A percentile compares a stretch with the other conserved stretches of the same genome.
phyloP scores from a whole-genome alignment of 169 alveolate species.

The Eimeria maxima region DNA sequence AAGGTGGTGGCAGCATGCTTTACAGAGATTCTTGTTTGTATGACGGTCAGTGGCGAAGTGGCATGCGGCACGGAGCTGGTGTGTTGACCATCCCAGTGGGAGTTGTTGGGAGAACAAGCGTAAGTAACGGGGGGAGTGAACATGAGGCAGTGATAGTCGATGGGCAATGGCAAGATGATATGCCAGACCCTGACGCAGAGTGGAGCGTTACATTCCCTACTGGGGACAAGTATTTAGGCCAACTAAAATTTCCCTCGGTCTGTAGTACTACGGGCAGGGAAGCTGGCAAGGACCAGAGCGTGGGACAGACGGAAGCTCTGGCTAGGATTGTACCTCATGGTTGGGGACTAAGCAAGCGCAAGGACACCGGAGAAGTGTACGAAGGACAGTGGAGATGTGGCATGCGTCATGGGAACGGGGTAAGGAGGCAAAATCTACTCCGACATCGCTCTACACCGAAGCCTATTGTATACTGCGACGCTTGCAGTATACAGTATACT shows the following conservation, averaged over 20 bases:
- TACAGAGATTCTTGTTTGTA: conserved; percentile 46
- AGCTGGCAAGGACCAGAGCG: neutral
- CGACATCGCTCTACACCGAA: neutral
- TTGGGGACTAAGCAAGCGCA: conserved; percentile 73
- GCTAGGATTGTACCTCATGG: conserved; percentile 80
- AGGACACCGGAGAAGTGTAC: conserved; percentile 80
- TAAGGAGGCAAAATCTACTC: neutral
- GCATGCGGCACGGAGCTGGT: conserved; percentile 83
- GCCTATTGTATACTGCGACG: neutral
- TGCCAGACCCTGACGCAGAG: conserved; percentile 72
- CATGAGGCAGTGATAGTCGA: conserved; percentile 58
- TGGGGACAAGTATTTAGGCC: conserved; percentile 83
- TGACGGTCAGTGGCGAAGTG: conserved; percentile 82
- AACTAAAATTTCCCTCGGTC: conserved; percentile 24
- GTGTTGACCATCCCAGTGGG: conserved; percentile 69
- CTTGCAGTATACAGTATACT: no score
- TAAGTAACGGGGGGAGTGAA: neutral
- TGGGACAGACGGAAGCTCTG: neutral
- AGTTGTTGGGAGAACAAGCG: neutral
- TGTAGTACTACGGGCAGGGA: neutral
- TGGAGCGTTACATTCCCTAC: conserved; percentile 82
- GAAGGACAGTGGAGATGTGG: conserved; percentile 84
- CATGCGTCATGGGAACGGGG: conserved; percentile 84
- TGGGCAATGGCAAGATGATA: conserved; percentile 80
- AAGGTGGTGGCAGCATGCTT: conserved; percentile 79